Conservation (phyloP, 441 rosid species). For the Pelargonium citronellum region DNA sequence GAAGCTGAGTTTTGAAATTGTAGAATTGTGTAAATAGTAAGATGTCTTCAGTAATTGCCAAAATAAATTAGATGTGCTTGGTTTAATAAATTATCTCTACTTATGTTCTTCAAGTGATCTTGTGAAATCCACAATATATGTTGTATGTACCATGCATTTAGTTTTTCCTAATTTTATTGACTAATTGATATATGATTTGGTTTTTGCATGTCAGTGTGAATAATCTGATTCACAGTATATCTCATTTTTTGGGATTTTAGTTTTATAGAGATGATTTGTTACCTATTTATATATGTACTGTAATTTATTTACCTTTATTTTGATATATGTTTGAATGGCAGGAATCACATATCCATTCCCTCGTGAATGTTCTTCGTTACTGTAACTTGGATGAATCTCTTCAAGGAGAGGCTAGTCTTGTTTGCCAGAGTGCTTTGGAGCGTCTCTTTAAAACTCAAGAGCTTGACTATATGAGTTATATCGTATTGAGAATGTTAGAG, state of each 20-base stretch:
- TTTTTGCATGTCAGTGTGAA: slow-evolving; percentile 7
- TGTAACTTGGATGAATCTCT: slow-evolving; percentile 98
- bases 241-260: neutral
- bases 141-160: no score
- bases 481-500: slow-evolving; percentile 93
- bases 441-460: slow-evolving; percentile 84
- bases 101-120: neutral
- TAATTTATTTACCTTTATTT: neutral
- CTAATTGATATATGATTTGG: slow-evolving; percentile 3
- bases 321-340: slow-evolving; percentile 19
- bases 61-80: neutral
- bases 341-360: slow-evolving; percentile 93
- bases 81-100: neutral
- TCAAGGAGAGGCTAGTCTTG: slow-evolving; percentile 90
- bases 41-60: neutral
- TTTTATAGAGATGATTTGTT: neutral
- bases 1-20: neutral
- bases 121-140: neutral
- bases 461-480: slow-evolving; percentile 99
- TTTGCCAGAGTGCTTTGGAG: slow-evolving; percentile 71
- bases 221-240: neutral
- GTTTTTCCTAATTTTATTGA: neutral
- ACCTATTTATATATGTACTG: neutral
- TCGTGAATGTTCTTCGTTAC: slow-evolving; percentile 95
- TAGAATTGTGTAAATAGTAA: neutral